Evolutionary conservation across 176 grass and related monocot genomes (phyloP).

Genomic region (Juncus inflexus): DNA sequence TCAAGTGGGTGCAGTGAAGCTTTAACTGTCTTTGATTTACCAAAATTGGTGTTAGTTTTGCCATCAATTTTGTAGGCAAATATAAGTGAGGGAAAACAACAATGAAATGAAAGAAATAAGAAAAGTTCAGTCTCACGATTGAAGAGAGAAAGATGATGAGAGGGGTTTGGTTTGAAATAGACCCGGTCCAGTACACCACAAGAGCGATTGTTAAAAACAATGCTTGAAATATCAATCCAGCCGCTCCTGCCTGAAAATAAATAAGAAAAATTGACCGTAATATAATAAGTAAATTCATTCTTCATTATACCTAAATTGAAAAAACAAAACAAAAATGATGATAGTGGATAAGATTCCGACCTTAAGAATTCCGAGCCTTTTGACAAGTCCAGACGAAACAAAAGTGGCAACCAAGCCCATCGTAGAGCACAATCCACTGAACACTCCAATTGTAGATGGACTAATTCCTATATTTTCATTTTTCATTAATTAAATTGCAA

Average conservation of each 20-base stretch:
- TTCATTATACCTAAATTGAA: neutral
- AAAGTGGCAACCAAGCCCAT: conserved; percentile 96
- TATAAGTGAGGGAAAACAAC: no score
- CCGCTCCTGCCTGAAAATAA: conserved; percentile 68
- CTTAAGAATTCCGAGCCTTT: conserved; percentile 93
- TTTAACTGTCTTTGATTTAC: no score
- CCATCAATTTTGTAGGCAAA: no score
- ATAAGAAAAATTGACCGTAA: conserved; percentile 10
- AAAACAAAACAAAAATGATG: conserved; percentile 8
- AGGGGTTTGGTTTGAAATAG: conserved; percentile 52
- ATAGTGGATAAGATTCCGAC: conserved; percentile 29
- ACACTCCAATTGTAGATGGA: conserved; percentile 83
- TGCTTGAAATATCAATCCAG: conserved; percentile 96
- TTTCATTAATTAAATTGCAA: neutral
- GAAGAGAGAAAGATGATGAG: conserved; percentile 80
- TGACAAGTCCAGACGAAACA: conserved; percentile 75
- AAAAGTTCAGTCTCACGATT: conserved; percentile 49
- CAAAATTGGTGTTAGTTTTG: no score
- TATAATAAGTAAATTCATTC: neutral
- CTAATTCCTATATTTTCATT: conserved; percentile 45
- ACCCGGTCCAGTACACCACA: conserved; percentile 67
- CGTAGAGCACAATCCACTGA: conserved; percentile 83
- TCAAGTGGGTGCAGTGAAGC: neutral
- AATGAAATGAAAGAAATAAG: conserved; percentile 14
- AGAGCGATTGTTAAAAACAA: conserved; percentile 67